Evolutionary conservation across 805 yeast species (phyloP), one percentile per base, ranked within the genome.

Genomic region (Dipodascus geniculatus): DNA sequence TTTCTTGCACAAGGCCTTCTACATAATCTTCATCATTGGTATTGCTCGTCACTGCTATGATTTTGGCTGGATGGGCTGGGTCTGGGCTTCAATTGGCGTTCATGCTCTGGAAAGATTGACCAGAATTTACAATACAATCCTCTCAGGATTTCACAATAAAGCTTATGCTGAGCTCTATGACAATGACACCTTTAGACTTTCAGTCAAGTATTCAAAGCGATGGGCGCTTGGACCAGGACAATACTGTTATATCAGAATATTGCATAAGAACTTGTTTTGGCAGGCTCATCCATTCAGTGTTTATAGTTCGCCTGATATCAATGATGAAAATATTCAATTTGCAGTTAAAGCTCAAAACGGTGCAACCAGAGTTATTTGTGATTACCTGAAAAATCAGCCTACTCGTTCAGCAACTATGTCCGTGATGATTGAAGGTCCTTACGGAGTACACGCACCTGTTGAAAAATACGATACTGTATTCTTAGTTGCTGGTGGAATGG

Each of bases 241-340:
- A 14, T 80, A 68, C 63, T 66, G 84, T 33, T 75, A 80, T 66
- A 55, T 82, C 53, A 69, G 77, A 49, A 71, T 77, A 8, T 61
- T 68, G 1, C 66, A 73, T 11, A 20, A 24, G 4, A 48, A 42
- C 19, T 23, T 47, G 31, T 80, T 82, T 65, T 82, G 82, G 81
- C 87, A 84, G 64, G 77, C 84, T 3, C 88, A 84, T 65, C 90
- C 90, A 2, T 83, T 85, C 66, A 81, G 89, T 2, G 53, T 42
- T 16, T 50, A 42, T 51, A 48, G 35, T 14, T 22, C 31, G 24
- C 49, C 49, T 3, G 31, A 22, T 14, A n/a, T 14, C 4, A 4
- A 8, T 14, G 24, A 47, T 14, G 24, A 47, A 20, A 47, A 47
- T 16, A 22, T 47, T 22, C 49, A 47, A 22, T 47, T 47, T 22